Conservation (phyloP, 1,284 basidiomycete genomes). For the Sanghuangporus weigelae region DNA sequence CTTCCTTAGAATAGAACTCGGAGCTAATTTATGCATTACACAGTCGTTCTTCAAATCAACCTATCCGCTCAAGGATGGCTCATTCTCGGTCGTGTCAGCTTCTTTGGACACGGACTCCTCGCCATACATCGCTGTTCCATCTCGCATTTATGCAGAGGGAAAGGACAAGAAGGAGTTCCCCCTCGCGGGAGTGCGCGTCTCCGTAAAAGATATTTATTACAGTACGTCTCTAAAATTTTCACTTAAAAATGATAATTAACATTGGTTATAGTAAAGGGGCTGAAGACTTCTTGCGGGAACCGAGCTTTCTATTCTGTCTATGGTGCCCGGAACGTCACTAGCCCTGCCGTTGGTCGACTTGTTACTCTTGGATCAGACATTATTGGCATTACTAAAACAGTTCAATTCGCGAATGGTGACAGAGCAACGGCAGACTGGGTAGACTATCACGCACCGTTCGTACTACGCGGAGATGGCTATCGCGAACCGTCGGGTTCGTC, state of each 20-base stretch:
- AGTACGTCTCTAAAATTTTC: background rate
- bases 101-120: conserved; percentile 17
- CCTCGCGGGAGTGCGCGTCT: conserved; percentile 13
- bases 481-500: conserved; percentile 38
- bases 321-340: conserved; percentile 26
- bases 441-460: conserved; percentile 49
- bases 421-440: conserved; percentile 45
- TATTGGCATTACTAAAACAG: conserved; percentile 49
- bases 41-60: conserved; percentile 16
- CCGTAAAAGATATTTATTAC: conserved; percentile 16
- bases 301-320: conserved; percentile 13
- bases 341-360: conserved; percentile 40
- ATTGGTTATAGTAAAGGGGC: background rate
- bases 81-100: conserved; percentile 16
- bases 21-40: background rate
- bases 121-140: conserved; percentile 17
- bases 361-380: conserved; percentile 43
- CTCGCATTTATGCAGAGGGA: conserved; percentile 22
- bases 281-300: conserved; percentile 10
- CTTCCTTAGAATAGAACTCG: background rate
- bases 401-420: conserved; percentile 53
- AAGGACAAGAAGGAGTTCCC: conserved; percentile 17
- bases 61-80: conserved; percentile 9
- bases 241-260: background rate
- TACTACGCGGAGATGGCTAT: conserved; percentile 49